phyloP scores from a whole-genome alignment of 164 flowering plant species.

The Aristolochia fimbriata region DNA sequence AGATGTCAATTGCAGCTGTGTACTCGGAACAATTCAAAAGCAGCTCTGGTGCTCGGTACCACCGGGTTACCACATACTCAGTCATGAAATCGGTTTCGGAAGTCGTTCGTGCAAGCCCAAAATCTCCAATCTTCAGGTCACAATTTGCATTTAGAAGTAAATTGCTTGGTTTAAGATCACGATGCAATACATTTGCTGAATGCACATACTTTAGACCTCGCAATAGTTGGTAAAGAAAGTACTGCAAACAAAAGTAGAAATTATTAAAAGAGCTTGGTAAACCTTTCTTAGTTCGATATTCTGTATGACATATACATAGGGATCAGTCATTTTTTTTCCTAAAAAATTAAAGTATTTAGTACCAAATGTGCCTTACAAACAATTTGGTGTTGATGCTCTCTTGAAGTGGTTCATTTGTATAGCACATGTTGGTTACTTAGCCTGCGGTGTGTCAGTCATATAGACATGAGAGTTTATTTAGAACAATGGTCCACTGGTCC shows the following conservation, averaged over 20 bases:
- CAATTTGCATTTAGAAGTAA: conserved; percentile 83
- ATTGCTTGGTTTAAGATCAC: conserved; percentile 95
- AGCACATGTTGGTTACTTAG: too few species aligned
- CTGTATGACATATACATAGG: too few species aligned
- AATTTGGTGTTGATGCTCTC: too few species aligned
- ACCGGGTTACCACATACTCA: conserved; percentile 95
- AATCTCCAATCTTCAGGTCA: conserved; percentile 92
- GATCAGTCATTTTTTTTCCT: too few species aligned
- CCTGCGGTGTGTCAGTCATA: too few species aligned
- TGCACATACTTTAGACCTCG: conserved; percentile 88
- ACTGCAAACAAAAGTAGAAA: conserved; percentile 39
- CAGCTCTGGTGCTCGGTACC: conserved; percentile 97
- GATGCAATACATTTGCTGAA: conserved; percentile 89
- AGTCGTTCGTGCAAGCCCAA: conserved; percentile 94
- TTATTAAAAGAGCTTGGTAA: too few species aligned
- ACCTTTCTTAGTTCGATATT: too few species aligned
- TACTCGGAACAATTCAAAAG: conserved; percentile 94
- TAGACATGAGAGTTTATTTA: too few species aligned
- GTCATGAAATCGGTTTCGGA: conserved; percentile 99
- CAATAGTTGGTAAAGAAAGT: conserved; percentile 76
- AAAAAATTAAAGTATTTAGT: too few species aligned
- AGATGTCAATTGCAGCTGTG: conserved; percentile 91
- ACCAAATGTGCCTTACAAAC: too few species aligned
- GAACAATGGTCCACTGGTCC: too few species aligned
- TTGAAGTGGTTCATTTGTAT: too few species aligned